Conservation (phyloP, 1,284 basidiomycete species). For the Irpex sp. region DNA sequence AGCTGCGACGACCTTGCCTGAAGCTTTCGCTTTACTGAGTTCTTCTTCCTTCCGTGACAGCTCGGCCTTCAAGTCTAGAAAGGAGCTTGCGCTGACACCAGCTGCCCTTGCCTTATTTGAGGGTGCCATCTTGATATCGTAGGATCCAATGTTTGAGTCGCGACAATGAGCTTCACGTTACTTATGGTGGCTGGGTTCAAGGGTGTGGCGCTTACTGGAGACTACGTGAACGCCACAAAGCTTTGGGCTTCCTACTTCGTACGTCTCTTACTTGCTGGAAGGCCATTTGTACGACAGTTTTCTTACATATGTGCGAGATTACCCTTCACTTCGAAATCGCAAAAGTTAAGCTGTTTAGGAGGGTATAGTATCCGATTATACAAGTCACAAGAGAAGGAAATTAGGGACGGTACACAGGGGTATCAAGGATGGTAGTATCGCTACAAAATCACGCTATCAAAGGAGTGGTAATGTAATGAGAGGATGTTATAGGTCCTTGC, state of each 20-base stretch:
- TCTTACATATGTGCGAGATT: background rate
- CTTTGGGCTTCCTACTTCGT: too few relatives aligned
- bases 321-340: too few relatives aligned
- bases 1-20: slow-evolving; percentile 54
- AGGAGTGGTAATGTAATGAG: background rate
- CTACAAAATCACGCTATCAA: background rate
- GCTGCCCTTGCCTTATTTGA: slow-evolving; percentile 57
- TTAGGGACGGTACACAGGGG: background rate
- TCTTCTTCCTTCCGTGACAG: slow-evolving; percentile 65
- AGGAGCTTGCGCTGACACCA: slow-evolving; percentile 66
- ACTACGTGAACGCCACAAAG: too few relatives aligned
- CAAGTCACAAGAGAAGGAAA: background rate
- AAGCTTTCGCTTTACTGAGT: slow-evolving; percentile 54
- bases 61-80: slow-evolving; percentile 75
- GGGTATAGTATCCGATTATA: background rate
- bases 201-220: background rate
- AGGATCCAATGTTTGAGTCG: background rate
- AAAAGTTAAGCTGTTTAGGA: background rate
- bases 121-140: background rate
- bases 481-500: background rate
- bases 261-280: too few relatives aligned
- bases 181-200: background rate
- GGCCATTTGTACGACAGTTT: too few relatives aligned
- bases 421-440: background rate
- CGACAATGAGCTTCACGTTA: background rate